Evolutionary conservation across 2,329 filamentous ascomycete genomes (phyloP).

Genomic region (Epichloe festucae): DNA sequence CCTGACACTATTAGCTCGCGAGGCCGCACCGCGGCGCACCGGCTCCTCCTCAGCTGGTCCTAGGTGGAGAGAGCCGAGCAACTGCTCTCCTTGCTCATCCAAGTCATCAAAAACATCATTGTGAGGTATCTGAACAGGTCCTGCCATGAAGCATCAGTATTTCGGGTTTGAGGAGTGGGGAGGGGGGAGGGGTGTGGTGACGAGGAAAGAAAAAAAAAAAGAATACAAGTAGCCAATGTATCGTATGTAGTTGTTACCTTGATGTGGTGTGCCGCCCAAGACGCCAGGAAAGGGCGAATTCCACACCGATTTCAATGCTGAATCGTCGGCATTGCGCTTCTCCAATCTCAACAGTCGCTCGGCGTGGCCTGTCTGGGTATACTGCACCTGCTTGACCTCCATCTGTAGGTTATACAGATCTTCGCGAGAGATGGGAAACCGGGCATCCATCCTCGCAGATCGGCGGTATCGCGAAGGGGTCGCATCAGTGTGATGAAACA

Average conservation of each 20-base stretch:
- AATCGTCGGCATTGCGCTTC: constrained; percentile 55
- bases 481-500: background rate
- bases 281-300: constrained; percentile 85
- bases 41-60: constrained; percentile 74
- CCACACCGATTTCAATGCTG: constrained; percentile 75
- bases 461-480: background rate
- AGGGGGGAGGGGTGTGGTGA: background rate
- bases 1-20: constrained; percentile 88
- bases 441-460: constrained; percentile 45
- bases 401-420: constrained; percentile 57
- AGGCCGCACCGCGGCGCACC: constrained; percentile 72
- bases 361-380: constrained; percentile 47
- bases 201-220: background rate
- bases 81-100: constrained; percentile 71
- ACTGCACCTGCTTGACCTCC: constrained; percentile 56
- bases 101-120: constrained; percentile 81
- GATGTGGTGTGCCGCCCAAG: constrained; percentile 69
- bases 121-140: constrained; percentile 66
- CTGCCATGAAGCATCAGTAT: constrained; percentile 29
- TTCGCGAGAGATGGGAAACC: constrained; percentile 46
- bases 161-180: background rate
- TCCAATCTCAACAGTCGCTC: constrained; percentile 50
- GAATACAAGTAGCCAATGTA: background rate
- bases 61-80: constrained; percentile 69
- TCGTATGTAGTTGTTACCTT: constrained; percentile 48